Conservation (phyloP, 2,329 filamentous ascomycete species). For the Ceratocystis ficicola region DNA sequence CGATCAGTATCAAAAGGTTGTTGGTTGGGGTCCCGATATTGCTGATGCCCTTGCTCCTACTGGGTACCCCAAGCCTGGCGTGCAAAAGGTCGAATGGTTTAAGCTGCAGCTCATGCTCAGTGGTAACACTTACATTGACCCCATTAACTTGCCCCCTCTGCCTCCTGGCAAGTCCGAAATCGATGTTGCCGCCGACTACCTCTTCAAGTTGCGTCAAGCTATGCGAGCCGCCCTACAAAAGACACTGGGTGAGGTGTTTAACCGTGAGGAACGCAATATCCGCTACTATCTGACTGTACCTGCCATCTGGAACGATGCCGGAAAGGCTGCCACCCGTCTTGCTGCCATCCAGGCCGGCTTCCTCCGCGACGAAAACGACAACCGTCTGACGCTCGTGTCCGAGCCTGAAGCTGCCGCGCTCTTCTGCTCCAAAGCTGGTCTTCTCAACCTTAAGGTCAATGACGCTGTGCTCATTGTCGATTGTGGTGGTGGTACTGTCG, state of each 20-base stretch:
- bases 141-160: conserved; percentile 94
- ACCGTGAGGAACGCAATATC: conserved; percentile 94
- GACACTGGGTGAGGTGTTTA: conserved; percentile 93
- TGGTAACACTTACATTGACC: conserved; percentile 97
- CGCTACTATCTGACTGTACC: conserved; percentile 97
- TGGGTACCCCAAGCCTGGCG: conserved; percentile 91
- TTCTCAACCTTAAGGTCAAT: conserved; percentile 93
- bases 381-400: conserved; percentile 83
- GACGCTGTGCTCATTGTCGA: conserved; percentile 97
- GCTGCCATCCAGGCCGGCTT: conserved; percentile 96
- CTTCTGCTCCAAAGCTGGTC: conserved; percentile 93
- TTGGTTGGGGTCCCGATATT: conserved; percentile 98
- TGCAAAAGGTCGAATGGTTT: conserved; percentile 99
- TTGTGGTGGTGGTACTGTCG: conserved; percentile 94
- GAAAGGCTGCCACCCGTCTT: conserved; percentile 89
- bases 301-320: conserved; percentile 97
- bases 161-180: conserved; percentile 97
- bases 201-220: conserved; percentile 93
- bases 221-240: conserved; percentile 95
- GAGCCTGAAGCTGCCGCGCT: conserved; percentile 95
- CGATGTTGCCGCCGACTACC: conserved; percentile 97
- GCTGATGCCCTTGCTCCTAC: conserved; percentile 92
- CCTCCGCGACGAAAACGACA: conserved; percentile 93
- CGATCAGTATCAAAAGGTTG: conserved; percentile 97
- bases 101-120: conserved; percentile 98